These are phyloP conservation scores for Blepharisma stoltei DNA, from an alignment of 73 alveolate genomes.

Conservation along the genomic window DNA sequence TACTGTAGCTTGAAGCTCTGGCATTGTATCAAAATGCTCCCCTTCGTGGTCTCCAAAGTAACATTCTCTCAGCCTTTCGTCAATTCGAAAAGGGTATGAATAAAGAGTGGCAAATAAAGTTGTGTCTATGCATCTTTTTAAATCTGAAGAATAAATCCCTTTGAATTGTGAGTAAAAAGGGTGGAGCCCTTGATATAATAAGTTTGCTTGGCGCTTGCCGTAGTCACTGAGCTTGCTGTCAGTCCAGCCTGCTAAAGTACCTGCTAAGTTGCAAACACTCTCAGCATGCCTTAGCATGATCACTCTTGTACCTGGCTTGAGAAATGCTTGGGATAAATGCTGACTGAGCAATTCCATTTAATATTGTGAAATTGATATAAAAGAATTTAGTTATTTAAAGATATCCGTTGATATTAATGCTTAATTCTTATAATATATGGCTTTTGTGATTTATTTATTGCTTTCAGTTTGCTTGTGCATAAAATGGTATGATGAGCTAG, in stretches of 20 bases:
- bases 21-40: constrained; percentile 49
- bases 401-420: too few relatives aligned
- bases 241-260: constrained; percentile 70
- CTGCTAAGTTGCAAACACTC: constrained; percentile 41
- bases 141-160: constrained; percentile 41
- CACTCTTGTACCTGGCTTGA: neutral
- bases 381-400: too few relatives aligned
- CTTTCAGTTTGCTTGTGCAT: too few relatives aligned
- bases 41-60: constrained; percentile 71
- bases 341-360: too few relatives aligned
- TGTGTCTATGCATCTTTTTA: constrained; percentile 43
- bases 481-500: too few relatives aligned
- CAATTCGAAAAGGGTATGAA: constrained; percentile 31
- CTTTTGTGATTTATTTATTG: too few relatives aligned
- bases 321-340: too few relatives aligned
- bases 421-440: too few relatives aligned
- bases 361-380: too few relatives aligned
- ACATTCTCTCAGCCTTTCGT: constrained; percentile 48
- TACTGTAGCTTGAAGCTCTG: constrained; percentile 43
- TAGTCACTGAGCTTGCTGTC: constrained; percentile 50
- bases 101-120: constrained; percentile 57
- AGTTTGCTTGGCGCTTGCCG: constrained; percentile 61
- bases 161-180: constrained; percentile 20
- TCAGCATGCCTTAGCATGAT: constrained; percentile 2
- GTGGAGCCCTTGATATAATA: constrained; percentile 35